These are phyloP conservation scores for Penicillium sp. DNA, from an alignment of 2,329 filamentous ascomycete species.

Conservation along the genomic window DNA sequence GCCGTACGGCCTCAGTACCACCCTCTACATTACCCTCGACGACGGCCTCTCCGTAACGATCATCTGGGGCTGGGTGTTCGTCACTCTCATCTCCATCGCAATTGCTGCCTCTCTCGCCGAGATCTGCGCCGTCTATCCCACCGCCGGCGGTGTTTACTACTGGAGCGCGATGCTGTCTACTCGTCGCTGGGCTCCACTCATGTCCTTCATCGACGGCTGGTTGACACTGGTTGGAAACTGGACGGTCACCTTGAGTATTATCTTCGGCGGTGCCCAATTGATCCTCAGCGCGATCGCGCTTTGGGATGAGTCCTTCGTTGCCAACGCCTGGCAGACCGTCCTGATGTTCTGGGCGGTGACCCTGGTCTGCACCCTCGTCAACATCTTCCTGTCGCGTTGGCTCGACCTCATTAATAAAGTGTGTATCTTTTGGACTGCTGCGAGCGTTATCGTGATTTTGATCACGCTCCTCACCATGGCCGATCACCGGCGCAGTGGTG, in stretches of 20 bases:
- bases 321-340: conserved; percentile 68
- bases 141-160: conserved; percentile 69
- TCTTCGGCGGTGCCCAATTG: conserved; percentile 69
- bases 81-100: conserved; percentile 61
- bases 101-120: conserved; percentile 68
- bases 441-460: conserved; percentile 67
- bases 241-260: conserved; percentile 66
- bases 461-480: conserved; percentile 62
- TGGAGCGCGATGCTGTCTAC: conserved; percentile 68
- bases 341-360: conserved; percentile 71
- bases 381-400: conserved; percentile 62
- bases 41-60: conserved; percentile 69
- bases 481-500: conserved; percentile 55
- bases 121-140: conserved; percentile 68
- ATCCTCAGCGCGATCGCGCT: conserved; percentile 67
- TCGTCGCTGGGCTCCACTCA: conserved; percentile 63
- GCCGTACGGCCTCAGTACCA: conserved; percentile 66
- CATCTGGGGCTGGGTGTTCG: conserved; percentile 67
- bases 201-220: conserved; percentile 70
- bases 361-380: conserved; percentile 62
- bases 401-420: conserved; percentile 69
- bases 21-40: conserved; percentile 65
- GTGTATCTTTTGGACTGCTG: conserved; percentile 70
- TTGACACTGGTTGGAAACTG: conserved; percentile 71
- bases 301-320: conserved; percentile 66